A percentile compares a stretch with the other conserved stretches of the same genome.
Evolutionary conservation across 2,329 filamentous ascomycete genomes (phyloP).

Genomic region (Sarocladiaceae sp.): DNA sequence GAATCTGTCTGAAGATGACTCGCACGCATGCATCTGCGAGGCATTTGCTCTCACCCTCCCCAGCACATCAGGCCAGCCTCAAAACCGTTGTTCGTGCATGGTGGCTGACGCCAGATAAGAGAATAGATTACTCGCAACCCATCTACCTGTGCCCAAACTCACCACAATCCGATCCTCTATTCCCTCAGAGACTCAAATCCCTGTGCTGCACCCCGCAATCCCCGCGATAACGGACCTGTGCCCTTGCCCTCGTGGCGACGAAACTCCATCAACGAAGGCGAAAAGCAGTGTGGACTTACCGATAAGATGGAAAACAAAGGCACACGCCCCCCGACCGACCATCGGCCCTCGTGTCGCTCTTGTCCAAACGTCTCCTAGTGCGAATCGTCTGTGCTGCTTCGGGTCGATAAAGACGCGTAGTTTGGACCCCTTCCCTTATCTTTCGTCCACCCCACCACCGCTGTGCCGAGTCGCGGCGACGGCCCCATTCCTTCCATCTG

Average conservation of each 20-base stretch:
- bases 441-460: not conserved
- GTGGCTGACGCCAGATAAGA: not conserved
- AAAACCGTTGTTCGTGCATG: not conserved
- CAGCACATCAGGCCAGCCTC: not conserved
- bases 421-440: too few relatives aligned
- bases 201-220: constrained; percentile 3
- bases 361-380: too few relatives aligned
- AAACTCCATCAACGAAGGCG: too few relatives aligned
- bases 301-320: too few relatives aligned
- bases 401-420: too few relatives aligned
- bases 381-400: too few relatives aligned
- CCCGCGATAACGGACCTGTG: not conserved
- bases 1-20: too few relatives aligned
- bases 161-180: not conserved
- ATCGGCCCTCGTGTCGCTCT: too few relatives aligned
- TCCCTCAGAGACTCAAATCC: not conserved
- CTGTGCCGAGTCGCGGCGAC: too few relatives aligned
- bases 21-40: too few relatives aligned
- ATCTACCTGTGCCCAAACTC: not conserved
- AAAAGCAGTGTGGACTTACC: not conserved
- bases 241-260: too few relatives aligned
- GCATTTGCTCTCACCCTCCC: not conserved
- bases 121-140: not conserved
- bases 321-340: too few relatives aligned
- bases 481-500: not conserved